These are phyloP conservation scores for Rhododendron griersonianum DNA, from an alignment of 148 eudicot genomes.

Conservation along the genomic window DNA sequence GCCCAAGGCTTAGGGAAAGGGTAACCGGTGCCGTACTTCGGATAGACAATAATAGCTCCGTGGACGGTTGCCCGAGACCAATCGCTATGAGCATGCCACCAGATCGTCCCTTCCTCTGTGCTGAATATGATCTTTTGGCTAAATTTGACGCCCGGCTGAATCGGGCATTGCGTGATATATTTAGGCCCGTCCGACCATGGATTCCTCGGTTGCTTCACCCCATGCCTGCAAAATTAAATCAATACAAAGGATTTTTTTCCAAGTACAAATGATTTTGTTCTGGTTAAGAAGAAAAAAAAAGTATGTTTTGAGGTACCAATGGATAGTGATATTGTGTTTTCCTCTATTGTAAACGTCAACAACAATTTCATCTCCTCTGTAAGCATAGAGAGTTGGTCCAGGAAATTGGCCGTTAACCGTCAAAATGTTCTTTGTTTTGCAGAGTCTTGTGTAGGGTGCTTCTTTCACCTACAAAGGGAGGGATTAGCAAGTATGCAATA, in stretches of 20 bases:
- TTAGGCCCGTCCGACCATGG: constrained; percentile 14
- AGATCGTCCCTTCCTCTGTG: constrained; percentile 14
- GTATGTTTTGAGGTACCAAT: not conserved
- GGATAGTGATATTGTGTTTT: constrained; percentile 13
- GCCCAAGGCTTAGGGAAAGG: constrained; percentile 11
- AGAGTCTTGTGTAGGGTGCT: constrained; percentile 12
- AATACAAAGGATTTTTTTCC: not conserved
- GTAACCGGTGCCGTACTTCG: not conserved
- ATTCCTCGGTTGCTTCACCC: not conserved
- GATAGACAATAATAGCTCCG: constrained; percentile 11
- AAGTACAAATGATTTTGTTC: not conserved
- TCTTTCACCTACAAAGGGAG: constrained; percentile 9
- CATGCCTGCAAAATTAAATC: not conserved
- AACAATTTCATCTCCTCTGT: constrained; percentile 8
- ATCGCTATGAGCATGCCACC: constrained; percentile 18
- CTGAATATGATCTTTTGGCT: constrained; percentile 5
- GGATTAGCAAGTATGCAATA: not conserved
- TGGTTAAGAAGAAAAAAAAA: not conserved
- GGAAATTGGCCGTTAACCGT: constrained; percentile 17
- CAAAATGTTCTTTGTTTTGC: constrained; percentile 13
- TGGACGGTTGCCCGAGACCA: constrained; percentile 14
- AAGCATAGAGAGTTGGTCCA: constrained; percentile 14
- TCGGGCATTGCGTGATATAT: constrained; percentile 13
- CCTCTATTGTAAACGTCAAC: constrained; percentile 11
- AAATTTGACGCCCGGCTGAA: constrained; percentile 6